Evolutionary conservation across 345 rosid genomes (phyloP).

Genomic region (Luvunga scandens): DNA sequence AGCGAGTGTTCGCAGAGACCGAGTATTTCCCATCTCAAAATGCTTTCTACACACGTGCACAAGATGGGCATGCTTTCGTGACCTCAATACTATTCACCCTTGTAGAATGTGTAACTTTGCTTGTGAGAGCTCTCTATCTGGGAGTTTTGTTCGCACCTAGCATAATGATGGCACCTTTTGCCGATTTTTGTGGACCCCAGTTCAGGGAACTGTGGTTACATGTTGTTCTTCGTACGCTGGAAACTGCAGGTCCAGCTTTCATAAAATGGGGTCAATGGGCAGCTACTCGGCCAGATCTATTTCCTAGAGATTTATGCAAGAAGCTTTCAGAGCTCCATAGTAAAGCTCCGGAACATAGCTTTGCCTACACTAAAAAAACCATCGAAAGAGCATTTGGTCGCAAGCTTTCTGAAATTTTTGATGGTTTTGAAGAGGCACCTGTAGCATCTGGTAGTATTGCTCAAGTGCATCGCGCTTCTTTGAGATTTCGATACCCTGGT

Average conservation of each 20-base stretch:
- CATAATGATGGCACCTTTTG: slow-evolving; percentile 74
- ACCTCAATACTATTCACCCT: slow-evolving; percentile 39
- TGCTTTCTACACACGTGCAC: slow-evolving; percentile 55
- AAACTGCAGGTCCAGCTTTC: slow-evolving; percentile 93
- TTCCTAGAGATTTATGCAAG: slow-evolving; percentile 80
- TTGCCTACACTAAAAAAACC: slow-evolving; percentile 69
- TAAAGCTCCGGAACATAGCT: slow-evolving; percentile 90
- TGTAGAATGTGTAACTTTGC: slow-evolving; percentile 51
- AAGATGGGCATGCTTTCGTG: slow-evolving; percentile 55
- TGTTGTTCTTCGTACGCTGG: slow-evolving; percentile 73
- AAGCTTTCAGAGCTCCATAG: slow-evolving; percentile 91
- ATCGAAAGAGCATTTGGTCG: slow-evolving; percentile 94
- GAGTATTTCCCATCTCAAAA: slow-evolving; percentile 45
- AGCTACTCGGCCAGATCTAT: slow-evolving; percentile 94
- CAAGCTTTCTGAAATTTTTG: slow-evolving; percentile 78
- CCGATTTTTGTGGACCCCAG: slow-evolving; percentile 47
- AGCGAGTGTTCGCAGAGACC: slow-evolving; percentile 37
- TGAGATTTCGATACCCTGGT: slow-evolving; percentile 79
- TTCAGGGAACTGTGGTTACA: slow-evolving; percentile 65
- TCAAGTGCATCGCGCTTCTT: slow-evolving; percentile 87
- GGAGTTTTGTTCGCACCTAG: slow-evolving; percentile 72
- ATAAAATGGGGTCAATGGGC: slow-evolving; percentile 99
- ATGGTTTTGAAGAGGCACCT: slow-evolving; percentile 81
- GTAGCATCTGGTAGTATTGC: slow-evolving; percentile 99
- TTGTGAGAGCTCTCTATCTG: slow-evolving; percentile 72